Evolutionary conservation across 2,329 filamentous ascomycete genomes (phyloP).

Genomic region (Teratosphaeria nubilosa): DNA sequence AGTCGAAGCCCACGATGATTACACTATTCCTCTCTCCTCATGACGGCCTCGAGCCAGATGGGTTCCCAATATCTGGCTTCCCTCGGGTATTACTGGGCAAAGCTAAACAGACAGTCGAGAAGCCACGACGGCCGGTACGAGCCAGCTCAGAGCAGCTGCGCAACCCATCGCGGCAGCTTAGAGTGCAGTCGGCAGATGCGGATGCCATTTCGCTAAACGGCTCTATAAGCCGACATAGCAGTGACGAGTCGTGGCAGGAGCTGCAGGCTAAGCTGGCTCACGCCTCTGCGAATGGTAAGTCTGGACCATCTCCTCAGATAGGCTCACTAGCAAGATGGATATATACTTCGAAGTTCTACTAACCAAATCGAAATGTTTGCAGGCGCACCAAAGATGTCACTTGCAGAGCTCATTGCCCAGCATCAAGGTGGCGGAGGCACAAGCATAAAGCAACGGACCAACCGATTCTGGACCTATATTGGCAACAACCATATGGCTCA

Average conservation of each 20-base stretch:
- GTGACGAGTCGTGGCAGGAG: conserved; percentile 16
- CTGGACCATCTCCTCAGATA: background rate
- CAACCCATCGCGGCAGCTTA: conserved; percentile 4
- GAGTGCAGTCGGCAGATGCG: conserved; percentile 6
- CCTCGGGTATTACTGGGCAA: conserved; percentile 22
- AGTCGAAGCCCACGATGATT: conserved; percentile 22
- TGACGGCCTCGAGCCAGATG: conserved; percentile 23
- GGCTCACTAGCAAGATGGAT: too few species aligned
- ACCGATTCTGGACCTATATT: conserved; percentile 28
- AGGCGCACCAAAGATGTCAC: conserved; percentile 14
- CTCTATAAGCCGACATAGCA: conserved; percentile 5
- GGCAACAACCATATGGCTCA: conserved; percentile 26
- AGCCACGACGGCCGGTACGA: conserved; percentile 11
- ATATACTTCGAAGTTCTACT: background rate
- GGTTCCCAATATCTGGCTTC: conserved; percentile 27
- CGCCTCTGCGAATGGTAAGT: background rate
- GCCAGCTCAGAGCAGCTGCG: conserved; percentile 13
- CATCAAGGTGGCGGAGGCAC: conserved; percentile 13
- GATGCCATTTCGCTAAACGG: conserved; percentile 20
- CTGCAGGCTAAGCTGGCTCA: conserved; percentile 8
- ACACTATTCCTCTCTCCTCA: conserved; percentile 24
- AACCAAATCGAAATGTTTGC: background rate
- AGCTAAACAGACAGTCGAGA: conserved; percentile 7
- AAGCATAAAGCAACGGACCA: conserved; percentile 19
- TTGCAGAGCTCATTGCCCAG: conserved; percentile 22